A percentile compares a stretch with the other conserved stretches of the same genome.
Conservation (phyloP, 1,284 basidiomycete species). For the Ganoderma multipileum region DNA sequence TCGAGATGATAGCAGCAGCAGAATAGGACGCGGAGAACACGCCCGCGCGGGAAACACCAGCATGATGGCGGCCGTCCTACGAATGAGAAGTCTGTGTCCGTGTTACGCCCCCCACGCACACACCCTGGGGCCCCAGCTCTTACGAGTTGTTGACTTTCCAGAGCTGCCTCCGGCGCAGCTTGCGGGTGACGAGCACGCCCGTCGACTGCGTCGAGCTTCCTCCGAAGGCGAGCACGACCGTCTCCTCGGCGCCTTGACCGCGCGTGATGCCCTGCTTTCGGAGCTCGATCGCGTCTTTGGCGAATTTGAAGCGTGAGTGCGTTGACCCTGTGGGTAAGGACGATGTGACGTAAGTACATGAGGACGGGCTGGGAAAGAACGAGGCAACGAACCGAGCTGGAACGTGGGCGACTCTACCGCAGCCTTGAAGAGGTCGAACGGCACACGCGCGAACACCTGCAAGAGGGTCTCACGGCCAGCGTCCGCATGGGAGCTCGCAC, state of each 20-base stretch:
- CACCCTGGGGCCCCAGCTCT: not conserved
- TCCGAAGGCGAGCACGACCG: constrained; percentile 86
- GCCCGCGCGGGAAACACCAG: not conserved
- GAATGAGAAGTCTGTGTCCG: not conserved
- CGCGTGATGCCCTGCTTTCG: constrained; percentile 74
- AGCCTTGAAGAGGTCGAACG: constrained; percentile 83
- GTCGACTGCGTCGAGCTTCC: constrained; percentile 71
- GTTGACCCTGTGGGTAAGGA: constrained; percentile 62
- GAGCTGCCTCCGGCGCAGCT: constrained; percentile 80
- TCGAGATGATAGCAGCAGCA: constrained; percentile 27
- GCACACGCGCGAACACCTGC: constrained; percentile 75
- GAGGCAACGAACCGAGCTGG: constrained; percentile 66
- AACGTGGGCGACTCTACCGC: constrained; percentile 80
- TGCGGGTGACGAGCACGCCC: constrained; percentile 85
- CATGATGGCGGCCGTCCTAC: not conserved
- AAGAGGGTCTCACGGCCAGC: constrained; percentile 70
- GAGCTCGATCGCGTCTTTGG: constrained; percentile 85
- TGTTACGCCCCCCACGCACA: not conserved
- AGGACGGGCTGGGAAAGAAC: not conserved
- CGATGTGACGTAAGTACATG: constrained; percentile 5
- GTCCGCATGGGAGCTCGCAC: constrained; percentile 42
- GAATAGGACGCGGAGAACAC: constrained; percentile 8
- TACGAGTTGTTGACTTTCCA: constrained; percentile 77
- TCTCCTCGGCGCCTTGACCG: constrained; percentile 74
- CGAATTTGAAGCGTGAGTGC: constrained; percentile 88